Evolutionary conservation across 208 protist genomes (phyloP).

Genomic region (Trypanosoma rangeli): DNA sequence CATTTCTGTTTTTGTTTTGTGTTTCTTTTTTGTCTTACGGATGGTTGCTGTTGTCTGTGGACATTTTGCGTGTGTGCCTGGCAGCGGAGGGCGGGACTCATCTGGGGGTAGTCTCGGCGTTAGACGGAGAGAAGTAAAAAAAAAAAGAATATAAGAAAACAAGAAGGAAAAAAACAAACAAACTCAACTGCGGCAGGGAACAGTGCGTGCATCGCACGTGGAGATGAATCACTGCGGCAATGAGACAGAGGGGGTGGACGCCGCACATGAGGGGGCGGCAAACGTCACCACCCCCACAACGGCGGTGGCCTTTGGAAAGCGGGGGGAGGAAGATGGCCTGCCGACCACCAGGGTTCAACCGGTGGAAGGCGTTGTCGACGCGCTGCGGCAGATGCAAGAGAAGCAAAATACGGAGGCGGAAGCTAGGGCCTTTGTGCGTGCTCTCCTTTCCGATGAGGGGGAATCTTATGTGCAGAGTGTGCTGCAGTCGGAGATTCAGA

Average conservation of each 20-base stretch:
- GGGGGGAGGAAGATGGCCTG: not conserved
- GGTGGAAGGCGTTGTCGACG: constrained; percentile 1
- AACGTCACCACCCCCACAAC: not conserved
- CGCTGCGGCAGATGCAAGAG: constrained; percentile 17
- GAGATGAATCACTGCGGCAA: not conserved
- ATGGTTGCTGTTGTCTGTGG: no score
- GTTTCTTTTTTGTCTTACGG: no score
- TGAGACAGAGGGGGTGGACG: not conserved
- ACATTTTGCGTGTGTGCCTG: no score
- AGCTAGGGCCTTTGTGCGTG: constrained; percentile 39
- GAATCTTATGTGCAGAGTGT: constrained; percentile 57
- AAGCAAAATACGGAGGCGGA: constrained; percentile 32
- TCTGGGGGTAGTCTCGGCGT: no score
- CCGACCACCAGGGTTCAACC: not conserved
- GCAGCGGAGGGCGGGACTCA: no score
- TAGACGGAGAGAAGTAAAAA: no score
- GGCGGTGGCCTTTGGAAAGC: not conserved
- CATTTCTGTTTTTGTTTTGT: no score
- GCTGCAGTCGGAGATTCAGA: constrained; percentile 68
- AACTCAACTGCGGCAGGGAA: no score
- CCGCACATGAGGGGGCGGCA: no score
- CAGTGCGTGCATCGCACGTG: not conserved
- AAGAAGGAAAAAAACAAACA: not conserved
- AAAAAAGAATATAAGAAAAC: not conserved
- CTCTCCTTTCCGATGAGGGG: constrained; percentile 50